Conservation (phyloP, 345 rosid genomes). For the Eucalyptus caleyi region DNA sequence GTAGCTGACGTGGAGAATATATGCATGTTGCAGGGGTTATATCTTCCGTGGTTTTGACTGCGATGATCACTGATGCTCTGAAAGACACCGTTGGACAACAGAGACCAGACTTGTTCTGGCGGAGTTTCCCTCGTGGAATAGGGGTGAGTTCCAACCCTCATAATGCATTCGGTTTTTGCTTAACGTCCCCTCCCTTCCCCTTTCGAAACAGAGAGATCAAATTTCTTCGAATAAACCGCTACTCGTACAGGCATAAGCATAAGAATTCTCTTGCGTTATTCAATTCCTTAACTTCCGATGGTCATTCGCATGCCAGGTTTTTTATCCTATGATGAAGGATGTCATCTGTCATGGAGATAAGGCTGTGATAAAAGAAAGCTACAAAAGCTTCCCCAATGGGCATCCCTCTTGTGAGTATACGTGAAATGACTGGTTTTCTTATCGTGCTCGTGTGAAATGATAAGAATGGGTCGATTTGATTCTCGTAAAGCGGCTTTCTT, state of each 20-base stretch:
- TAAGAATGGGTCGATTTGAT: neutral
- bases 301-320: constrained; percentile 15
- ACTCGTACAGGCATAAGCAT: neutral
- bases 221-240: neutral
- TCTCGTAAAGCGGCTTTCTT: neutral
- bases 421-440: neutral
- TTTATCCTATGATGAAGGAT: constrained; percentile 11
- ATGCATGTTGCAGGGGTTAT: no score
- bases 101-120: constrained; percentile 48
- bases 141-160: constrained; percentile 2
- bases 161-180: neutral
- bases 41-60: constrained; percentile 19
- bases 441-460: neutral
- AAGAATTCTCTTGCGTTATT: neutral
- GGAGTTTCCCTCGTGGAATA: constrained; percentile 48
- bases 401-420: constrained; percentile 37
- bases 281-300: neutral
- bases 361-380: constrained; percentile 43
- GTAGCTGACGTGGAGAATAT: no score
- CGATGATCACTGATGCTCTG: constrained; percentile 49
- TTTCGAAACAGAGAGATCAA: neutral
- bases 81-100: constrained; percentile 54
- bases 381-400: constrained; percentile 64
- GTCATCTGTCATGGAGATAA: constrained; percentile 1
- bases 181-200: neutral